Conservation (phyloP, 257 asterid genomes). For the Avicennia marina region DNA sequence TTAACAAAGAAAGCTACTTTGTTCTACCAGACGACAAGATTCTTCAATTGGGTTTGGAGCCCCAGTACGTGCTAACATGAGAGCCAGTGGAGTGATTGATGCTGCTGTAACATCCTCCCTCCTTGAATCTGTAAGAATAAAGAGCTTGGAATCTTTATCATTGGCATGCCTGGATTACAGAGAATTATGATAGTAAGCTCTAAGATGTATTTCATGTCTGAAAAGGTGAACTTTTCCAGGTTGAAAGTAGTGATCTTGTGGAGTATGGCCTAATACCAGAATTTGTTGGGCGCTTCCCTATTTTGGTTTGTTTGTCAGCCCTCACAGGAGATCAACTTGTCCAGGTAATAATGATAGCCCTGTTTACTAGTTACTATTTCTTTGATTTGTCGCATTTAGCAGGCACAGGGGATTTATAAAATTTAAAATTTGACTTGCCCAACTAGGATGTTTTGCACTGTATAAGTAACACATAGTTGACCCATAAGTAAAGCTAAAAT, state of each 20-base stretch:
- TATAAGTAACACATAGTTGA: not conserved
- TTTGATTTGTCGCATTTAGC: not conserved
- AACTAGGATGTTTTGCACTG: not conserved
- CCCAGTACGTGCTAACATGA: slow-evolving; percentile 89
- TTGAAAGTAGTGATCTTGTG: slow-evolving; percentile 90
- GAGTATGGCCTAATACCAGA: slow-evolving; percentile 93
- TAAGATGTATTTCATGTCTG: slow-evolving; percentile 20
- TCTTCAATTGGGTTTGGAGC: slow-evolving; percentile 95
- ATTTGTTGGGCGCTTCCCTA: slow-evolving; percentile 91
- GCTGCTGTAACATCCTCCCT: slow-evolving; percentile 75
- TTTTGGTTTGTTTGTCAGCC: slow-evolving; percentile 85
- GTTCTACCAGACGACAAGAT: slow-evolving; percentile 75
- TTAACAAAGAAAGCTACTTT: slow-evolving; percentile 2
- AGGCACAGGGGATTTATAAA: not conserved
- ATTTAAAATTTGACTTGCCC: not conserved
- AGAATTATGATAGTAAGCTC: slow-evolving; percentile 19
- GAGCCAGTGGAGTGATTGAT: slow-evolving; percentile 71
- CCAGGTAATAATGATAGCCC: slow-evolving; percentile 45
- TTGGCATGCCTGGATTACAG: slow-evolving; percentile 17
- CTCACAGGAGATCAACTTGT: slow-evolving; percentile 88
- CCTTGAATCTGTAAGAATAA: slow-evolving; percentile 75
- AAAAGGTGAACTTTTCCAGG: slow-evolving; percentile 47
- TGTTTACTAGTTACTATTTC: slow-evolving; percentile 5
- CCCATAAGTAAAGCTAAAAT: too few species aligned
- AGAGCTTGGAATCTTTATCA: slow-evolving; percentile 15